phyloP scores from a whole-genome alignment of 2,329 filamentous ascomycete species.

The Diaporthe sp. region DNA sequence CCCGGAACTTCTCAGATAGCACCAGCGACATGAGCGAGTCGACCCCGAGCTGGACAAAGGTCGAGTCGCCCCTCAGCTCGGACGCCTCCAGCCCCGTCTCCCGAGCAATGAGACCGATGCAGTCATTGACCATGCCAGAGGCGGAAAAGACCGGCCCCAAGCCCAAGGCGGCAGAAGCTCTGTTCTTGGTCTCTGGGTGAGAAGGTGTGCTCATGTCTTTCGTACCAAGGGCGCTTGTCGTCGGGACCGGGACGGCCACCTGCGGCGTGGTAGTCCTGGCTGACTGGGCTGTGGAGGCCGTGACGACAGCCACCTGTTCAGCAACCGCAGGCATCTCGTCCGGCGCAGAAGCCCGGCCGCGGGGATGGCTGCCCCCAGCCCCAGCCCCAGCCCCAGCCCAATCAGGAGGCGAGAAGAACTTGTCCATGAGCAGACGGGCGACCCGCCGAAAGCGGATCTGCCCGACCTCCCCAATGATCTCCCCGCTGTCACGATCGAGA shows the following conservation, averaged over 20 bases:
- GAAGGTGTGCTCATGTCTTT: neutral
- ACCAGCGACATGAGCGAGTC: conserved; percentile 50
- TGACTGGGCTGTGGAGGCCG: neutral
- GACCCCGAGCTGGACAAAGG: conserved; percentile 46
- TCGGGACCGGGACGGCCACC: neutral
- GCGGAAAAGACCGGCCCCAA: neutral
- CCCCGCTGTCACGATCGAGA: neutral
- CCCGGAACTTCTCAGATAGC: conserved; percentile 45
- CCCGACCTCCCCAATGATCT: neutral
- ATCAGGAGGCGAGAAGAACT: neutral
- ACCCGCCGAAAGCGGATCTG: neutral
- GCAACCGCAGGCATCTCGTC: neutral
- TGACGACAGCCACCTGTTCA: neutral
- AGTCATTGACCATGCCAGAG: neutral
- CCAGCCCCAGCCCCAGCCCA: neutral
- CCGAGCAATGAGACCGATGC: conserved; percentile 55
- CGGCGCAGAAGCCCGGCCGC: neutral
- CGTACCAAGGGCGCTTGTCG: neutral
- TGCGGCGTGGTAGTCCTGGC: neutral
- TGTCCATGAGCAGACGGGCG: neutral
- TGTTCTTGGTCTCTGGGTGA: neutral
- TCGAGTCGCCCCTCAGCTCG: conserved; percentile 51
- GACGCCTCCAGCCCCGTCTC: conserved; percentile 67
- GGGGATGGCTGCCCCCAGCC: neutral
- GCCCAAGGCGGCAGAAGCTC: neutral